phyloP scores from a whole-genome alignment of 2,329 filamentous ascomycete genomes.

The Neospermospora avenae region DNA sequence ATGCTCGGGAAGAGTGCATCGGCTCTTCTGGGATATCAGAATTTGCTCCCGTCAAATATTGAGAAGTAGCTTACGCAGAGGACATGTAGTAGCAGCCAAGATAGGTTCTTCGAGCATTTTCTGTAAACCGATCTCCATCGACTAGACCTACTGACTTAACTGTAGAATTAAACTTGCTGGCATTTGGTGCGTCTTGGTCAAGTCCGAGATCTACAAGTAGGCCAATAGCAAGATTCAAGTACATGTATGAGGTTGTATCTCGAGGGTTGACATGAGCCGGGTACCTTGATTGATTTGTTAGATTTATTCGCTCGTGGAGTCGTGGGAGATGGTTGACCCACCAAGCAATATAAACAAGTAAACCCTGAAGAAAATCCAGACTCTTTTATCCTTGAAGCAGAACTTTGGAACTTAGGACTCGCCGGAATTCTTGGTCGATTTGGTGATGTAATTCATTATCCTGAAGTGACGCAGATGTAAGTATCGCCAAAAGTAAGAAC shows the following conservation, averaged over 20 bases:
- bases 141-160: constrained; percentile 23
- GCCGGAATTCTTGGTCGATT: constrained; percentile 31
- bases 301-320: not conserved
- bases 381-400: constrained; percentile 56
- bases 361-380: constrained; percentile 53
- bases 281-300: constrained; percentile 22
- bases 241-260: constrained; percentile 32
- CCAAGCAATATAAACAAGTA: constrained; percentile 60
- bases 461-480: constrained; percentile 27
- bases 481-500: constrained; percentile 31
- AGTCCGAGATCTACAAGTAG: constrained; percentile 35
- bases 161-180: constrained; percentile 19
- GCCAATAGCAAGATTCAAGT: constrained; percentile 34
- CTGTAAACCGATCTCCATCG: constrained; percentile 21
- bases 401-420: constrained; percentile 30
- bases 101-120: constrained; percentile 29
- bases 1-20: constrained; percentile 12
- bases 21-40: not conserved
- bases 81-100: constrained; percentile 34
- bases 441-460: constrained; percentile 29
- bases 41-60: not conserved
- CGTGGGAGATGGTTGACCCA: constrained; percentile 32
- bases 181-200: constrained; percentile 25
- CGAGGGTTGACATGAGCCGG: constrained; percentile 31
- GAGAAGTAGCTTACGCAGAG: constrained; percentile 25